These are phyloP conservation scores for Suhomyces bokatorum DNA, from an alignment of 1,139 yeast genomes.

Conservation along the genomic window DNA sequence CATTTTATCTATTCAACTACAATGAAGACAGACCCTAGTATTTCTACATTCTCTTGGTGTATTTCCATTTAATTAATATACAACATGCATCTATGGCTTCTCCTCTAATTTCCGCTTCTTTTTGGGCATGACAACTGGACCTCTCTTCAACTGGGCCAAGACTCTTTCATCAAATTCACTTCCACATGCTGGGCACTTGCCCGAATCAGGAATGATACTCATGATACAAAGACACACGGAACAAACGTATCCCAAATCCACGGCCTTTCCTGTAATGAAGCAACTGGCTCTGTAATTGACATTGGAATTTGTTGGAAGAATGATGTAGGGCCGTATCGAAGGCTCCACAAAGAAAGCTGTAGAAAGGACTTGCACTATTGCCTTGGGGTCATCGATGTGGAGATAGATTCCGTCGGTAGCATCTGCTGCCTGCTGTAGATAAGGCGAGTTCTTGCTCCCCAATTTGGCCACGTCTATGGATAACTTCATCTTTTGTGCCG, in stretches of 20 bases:
- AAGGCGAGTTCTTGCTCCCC: conserved; percentile 69
- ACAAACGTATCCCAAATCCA: conserved; percentile 93
- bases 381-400: conserved; percentile 70
- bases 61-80: too few relatives aligned
- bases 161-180: conserved; percentile 53
- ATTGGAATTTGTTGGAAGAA: conserved; percentile 80
- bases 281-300: conserved; percentile 96
- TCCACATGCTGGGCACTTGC: conserved; percentile 57
- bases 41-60: background rate
- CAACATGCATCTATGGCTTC: background rate
- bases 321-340: conserved; percentile 66
- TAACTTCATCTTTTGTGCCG: conserved; percentile 89
- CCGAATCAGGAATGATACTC: conserved; percentile 62
- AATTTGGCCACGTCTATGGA: conserved; percentile 90
- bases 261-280: conserved; percentile 81
- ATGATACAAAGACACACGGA: conserved; percentile 85
- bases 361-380: conserved; percentile 64
- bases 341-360: conserved; percentile 86
- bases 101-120: conserved; percentile 34
- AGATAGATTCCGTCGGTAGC: conserved; percentile 91
- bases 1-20: background rate
- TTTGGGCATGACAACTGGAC: conserved; percentile 51
- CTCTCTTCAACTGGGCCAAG: conserved; percentile 42
- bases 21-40: background rate
- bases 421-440: conserved; percentile 93